A percentile compares a stretch with the other conserved stretches of the same genome.
Evolutionary conservation across 1,284 basidiomycete species (phyloP).

Genomic region (Trichosporon asahii): DNA sequence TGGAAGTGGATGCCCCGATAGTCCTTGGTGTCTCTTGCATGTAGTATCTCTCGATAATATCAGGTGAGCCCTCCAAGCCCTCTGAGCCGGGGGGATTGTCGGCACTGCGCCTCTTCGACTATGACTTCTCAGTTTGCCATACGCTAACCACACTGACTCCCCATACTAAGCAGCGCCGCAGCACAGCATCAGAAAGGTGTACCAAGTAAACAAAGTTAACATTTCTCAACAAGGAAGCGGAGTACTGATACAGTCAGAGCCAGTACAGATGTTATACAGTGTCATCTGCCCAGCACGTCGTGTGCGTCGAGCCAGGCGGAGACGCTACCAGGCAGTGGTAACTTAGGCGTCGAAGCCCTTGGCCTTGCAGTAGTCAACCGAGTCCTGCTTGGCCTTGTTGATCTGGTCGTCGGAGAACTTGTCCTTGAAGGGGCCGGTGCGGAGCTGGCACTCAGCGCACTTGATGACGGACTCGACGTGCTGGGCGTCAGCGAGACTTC

Average conservation of each 20-base stretch:
- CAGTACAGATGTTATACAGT: background rate
- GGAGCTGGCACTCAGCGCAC: slow-evolving; percentile 8
- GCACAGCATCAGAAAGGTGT: background rate
- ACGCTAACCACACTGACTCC: too few relatives aligned
- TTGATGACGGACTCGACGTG: slow-evolving; percentile 1
- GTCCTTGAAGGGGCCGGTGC: background rate
- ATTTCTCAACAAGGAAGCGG: background rate
- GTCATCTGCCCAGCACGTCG: background rate
- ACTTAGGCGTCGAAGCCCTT: slow-evolving; percentile 2
- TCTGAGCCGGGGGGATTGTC: too few relatives aligned
- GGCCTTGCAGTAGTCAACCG: slow-evolving; percentile 3
- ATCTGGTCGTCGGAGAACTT: slow-evolving; percentile 2
- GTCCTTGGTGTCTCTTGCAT: too few relatives aligned
- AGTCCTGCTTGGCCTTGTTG: slow-evolving; percentile 7
- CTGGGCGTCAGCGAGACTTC: background rate
- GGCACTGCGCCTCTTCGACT: too few relatives aligned
- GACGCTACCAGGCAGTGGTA: background rate
- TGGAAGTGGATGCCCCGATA: background rate
- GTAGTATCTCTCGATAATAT: too few relatives aligned
- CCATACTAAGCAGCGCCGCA: too few relatives aligned
- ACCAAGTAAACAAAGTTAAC: background rate
- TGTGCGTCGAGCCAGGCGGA: background rate
- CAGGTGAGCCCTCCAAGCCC: too few relatives aligned
- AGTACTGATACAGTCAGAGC: slow-evolving; percentile 1
- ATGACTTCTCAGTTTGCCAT: too few relatives aligned